phyloP scores from a whole-genome alignment of 768 basidiomycete species.

The Boletus barrowsii region DNA sequence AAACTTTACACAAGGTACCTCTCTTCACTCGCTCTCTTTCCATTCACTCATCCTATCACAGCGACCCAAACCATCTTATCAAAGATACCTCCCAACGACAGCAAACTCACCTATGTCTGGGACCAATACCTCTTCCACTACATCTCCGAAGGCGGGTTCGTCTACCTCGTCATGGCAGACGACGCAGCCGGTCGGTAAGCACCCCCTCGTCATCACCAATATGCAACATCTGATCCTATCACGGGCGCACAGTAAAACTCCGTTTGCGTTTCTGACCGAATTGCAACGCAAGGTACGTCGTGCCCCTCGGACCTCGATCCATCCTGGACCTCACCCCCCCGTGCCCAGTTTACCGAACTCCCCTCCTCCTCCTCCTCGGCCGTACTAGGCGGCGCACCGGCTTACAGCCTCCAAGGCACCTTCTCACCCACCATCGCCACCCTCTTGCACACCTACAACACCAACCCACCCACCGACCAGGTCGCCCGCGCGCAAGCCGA shows the following conservation, averaged over 20 bases:
- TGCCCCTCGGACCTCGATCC: background rate
- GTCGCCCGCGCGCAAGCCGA: constrained; percentile 87
- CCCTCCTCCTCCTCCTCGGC: constrained; percentile 66
- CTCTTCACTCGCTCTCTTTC: background rate
- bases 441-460: constrained; percentile 87
- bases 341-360: constrained; percentile 51
- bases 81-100: constrained; percentile 91
- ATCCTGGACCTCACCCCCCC: background rate
- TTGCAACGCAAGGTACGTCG: constrained; percentile 68
- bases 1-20: constrained; percentile 85
- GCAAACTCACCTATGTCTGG: constrained; percentile 85
- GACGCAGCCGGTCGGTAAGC: constrained; percentile 81
- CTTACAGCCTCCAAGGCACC: constrained; percentile 66
- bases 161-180: constrained; percentile 92
- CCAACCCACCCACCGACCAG: constrained; percentile 83
- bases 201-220: background rate
- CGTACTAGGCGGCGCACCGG: constrained; percentile 44
- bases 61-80: constrained; percentile 87
- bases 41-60: constrained; percentile 27
- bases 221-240: background rate
- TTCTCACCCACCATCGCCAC: constrained; percentile 68
- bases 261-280: constrained; percentile 89
- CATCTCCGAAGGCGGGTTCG: constrained; percentile 82
- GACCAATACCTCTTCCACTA: constrained; percentile 95
- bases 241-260: constrained; percentile 62